These are phyloP conservation scores for Rugosomyces carneus DNA, from an alignment of 1,284 basidiomycete genomes.

Conservation along the genomic window DNA sequence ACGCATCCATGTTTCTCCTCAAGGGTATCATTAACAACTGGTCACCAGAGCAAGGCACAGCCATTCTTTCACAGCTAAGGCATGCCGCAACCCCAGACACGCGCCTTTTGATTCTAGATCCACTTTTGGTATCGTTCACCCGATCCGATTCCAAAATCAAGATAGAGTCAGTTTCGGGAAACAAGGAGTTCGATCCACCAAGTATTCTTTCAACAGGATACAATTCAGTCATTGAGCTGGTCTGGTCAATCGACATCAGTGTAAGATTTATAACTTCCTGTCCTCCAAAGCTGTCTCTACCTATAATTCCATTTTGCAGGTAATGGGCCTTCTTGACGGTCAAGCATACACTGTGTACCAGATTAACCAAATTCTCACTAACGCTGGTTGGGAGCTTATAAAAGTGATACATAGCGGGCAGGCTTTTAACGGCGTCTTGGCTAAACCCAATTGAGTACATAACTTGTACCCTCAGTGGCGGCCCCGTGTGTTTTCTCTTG, in stretches of 20 bases:
- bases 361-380: slow-evolving; percentile 17
- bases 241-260: slow-evolving; percentile 20
- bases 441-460: not conserved
- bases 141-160: slow-evolving; percentile 14
- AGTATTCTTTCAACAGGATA: slow-evolving; percentile 1
- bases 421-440: not conserved
- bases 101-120: slow-evolving; percentile 31
- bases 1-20: slow-evolving; percentile 28
- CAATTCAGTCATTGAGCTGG: slow-evolving; percentile 22
- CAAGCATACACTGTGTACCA: slow-evolving; percentile 24
- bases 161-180: slow-evolving; percentile 13
- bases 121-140: too few relatives aligned
- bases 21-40: slow-evolving; percentile 31
- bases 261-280: slow-evolving; percentile 15
- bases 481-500: too few relatives aligned
- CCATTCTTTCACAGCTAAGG: slow-evolving; percentile 26
- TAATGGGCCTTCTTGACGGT: slow-evolving; percentile 23
- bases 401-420: not conserved
- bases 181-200: slow-evolving; percentile 22
- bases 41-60: slow-evolving; percentile 25
- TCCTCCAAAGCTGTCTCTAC: not conserved
- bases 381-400: slow-evolving; percentile 21
- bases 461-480: too few relatives aligned
- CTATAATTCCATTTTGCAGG: slow-evolving; percentile 18
- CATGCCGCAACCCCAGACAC: slow-evolving; percentile 25